Base-by-base conservation (phyloP, 139 green algal species). In the Picochlorum sp. region DNA sequence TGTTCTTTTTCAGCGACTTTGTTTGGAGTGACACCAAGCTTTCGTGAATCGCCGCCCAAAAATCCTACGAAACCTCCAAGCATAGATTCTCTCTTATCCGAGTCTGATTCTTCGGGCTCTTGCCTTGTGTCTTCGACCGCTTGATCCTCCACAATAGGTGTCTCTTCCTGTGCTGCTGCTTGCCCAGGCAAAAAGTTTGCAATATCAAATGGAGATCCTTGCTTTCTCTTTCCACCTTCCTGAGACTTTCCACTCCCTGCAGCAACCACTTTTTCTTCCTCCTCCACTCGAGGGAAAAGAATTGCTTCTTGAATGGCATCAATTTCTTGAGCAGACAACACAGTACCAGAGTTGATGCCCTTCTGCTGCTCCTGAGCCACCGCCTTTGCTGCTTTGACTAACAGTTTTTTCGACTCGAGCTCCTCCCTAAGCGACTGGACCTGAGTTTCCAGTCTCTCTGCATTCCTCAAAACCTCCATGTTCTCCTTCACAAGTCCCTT, bases 301-400 rank as follows among this genome's bases (percentile, higher is more conserved):
- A 61, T 30, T 11, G 30, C 44, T 30, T 73, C 60, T 55, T 63
- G 44, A 18, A 80, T 78, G 14, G 18, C 45, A 3, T 14, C 21
- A 50, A 83, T 69, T 28, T 85, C 66, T 26, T 65, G 37, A 15
- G 49, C 3, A 18, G 60, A 57, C 52, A 85, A 74, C 52, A 81
- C 44, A 44, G 65, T 18, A 9, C 45, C 58, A 37, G 67, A 44
- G 13, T 49, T 59, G 31, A 66, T 65, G 16, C 75, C 81, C 49
- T 57, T 44, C 63, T 78, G 70, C 14, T 75, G 73, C 3, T 72
- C 79, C 28, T 62, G 44, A 38, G 83, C 63, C 51, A 86, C 73
- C 14, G 81, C 81, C 49, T 75, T 76, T 24, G 79, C 81, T 6
- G 74, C 79, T 24, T 61, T 45, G 15, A 68, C 77, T 34, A 76